Evolutionary conservation across 2,329 filamentous ascomycete genomes (phyloP).

Genomic region (Lachnum nothofagi): DNA sequence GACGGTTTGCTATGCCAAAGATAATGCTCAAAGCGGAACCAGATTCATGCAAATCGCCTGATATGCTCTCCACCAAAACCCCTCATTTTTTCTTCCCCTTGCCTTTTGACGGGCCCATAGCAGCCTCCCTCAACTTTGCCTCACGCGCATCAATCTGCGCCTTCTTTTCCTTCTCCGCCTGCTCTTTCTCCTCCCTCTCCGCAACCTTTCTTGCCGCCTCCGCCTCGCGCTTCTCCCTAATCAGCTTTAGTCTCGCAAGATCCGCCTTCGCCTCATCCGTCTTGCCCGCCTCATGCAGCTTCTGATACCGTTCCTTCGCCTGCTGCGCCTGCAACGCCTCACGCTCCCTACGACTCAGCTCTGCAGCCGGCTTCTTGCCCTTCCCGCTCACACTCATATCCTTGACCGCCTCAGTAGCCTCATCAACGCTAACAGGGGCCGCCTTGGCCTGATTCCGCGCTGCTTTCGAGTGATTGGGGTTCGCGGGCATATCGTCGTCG

Average conservation of each 20-base stretch:
- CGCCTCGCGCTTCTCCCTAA: slow-evolving; percentile 79
- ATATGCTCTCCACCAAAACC: not conserved
- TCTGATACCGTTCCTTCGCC: slow-evolving; percentile 84
- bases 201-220: slow-evolving; percentile 74
- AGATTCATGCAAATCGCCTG: not conserved
- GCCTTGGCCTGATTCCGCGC: slow-evolving; percentile 53
- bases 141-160: slow-evolving; percentile 42
- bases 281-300: slow-evolving; percentile 89
- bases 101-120: slow-evolving; percentile 28
- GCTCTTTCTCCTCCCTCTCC: slow-evolving; percentile 36
- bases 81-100: slow-evolving; percentile 28
- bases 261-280: slow-evolving; percentile 93
- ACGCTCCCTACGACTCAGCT: slow-evolving; percentile 62
- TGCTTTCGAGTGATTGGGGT: slow-evolving; percentile 86
- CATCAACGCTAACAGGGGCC: slow-evolving; percentile 40
- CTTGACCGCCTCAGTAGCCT: slow-evolving; percentile 51
- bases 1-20: not conserved
- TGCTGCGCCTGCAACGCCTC: slow-evolving; percentile 82
- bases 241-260: slow-evolving; percentile 72
- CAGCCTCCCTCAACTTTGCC: slow-evolving; percentile 38
- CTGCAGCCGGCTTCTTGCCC: slow-evolving; percentile 39
- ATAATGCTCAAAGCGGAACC: not conserved
- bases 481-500: slow-evolving; percentile 67
- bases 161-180: slow-evolving; percentile 38
- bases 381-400: slow-evolving; percentile 45